Conservation (phyloP, 192 early-diverging fungal species). For the Fimicolochytrium jonesii region DNA sequence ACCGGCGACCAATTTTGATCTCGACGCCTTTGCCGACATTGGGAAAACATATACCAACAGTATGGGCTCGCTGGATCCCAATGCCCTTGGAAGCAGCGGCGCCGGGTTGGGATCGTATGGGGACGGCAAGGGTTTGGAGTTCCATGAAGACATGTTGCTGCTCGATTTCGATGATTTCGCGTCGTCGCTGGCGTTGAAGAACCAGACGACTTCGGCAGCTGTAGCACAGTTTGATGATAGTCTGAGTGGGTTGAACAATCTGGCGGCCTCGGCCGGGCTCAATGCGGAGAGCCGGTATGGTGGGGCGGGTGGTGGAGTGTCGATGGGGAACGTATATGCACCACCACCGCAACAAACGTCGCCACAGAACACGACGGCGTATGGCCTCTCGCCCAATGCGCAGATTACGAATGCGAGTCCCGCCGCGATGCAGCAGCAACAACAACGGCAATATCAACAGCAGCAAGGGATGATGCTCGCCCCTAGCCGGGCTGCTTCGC, state of each 20-base stretch:
- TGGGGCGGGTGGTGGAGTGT: not conserved
- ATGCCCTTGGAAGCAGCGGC: not conserved
- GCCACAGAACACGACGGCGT: no score
- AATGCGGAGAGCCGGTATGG: not conserved
- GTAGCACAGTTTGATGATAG: no score
- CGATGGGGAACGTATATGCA: not conserved
- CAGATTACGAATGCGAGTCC: not conserved
- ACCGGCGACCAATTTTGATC: constrained; percentile 2
- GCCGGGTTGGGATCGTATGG: not conserved
- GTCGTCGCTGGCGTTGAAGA: constrained; percentile 12
- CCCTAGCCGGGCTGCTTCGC: no score
- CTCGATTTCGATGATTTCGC: constrained; percentile 31
- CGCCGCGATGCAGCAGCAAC: not conserved
- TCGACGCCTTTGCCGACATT: constrained; percentile 12
- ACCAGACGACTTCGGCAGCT: not conserved
- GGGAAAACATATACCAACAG: not conserved
- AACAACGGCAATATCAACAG: not conserved
- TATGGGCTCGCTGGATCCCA: not conserved
- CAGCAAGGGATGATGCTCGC: no score
- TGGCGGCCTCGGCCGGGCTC: not conserved
- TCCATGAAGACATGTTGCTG: constrained; percentile 41
- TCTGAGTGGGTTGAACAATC: no score
- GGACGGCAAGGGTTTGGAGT: constrained; percentile 20
- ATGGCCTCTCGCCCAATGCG: not conserved
- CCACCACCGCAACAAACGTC: not conserved